Conservation (phyloP, 257 asterid species). For the Fraxinus anomala region DNA sequence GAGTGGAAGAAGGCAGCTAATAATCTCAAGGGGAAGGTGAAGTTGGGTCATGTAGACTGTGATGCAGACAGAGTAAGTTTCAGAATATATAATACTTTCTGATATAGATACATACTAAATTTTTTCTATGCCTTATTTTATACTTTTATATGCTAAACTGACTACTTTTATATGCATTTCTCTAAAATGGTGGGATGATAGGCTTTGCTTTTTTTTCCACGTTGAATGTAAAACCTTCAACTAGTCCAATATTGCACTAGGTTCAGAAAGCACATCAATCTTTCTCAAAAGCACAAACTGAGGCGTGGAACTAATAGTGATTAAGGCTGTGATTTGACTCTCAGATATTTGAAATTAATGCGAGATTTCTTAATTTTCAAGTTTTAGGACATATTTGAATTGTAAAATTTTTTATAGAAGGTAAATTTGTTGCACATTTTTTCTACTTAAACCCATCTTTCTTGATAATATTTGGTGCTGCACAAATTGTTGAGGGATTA, state of each 20-base stretch:
- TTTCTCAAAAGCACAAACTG: background rate
- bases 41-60: slow-evolving; percentile 96
- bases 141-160: slow-evolving; percentile 6
- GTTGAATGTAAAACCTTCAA: background rate
- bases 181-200: background rate
- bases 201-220: background rate
- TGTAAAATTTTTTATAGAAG: background rate
- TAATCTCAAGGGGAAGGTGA: slow-evolving; percentile 86
- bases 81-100: slow-evolving; percentile 17
- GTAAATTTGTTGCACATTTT: background rate
- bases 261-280: background rate
- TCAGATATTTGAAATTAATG: background rate
- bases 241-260: background rate
- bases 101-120: slow-evolving; percentile 6
- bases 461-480: background rate
- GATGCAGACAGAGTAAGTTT: slow-evolving; percentile 81
- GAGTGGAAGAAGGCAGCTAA: slow-evolving; percentile 98
- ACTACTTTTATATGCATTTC: background rate
- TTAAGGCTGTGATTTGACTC: background rate
- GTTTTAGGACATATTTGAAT: background rate
- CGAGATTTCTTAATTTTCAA: too few species aligned
- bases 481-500: background rate
- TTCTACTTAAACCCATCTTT: background rate
- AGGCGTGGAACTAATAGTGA: background rate
- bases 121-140: slow-evolving; percentile 4